Base-by-base conservation (phyloP, 345 rosid species). In the Cardamine chenopodiifolia region DNA sequence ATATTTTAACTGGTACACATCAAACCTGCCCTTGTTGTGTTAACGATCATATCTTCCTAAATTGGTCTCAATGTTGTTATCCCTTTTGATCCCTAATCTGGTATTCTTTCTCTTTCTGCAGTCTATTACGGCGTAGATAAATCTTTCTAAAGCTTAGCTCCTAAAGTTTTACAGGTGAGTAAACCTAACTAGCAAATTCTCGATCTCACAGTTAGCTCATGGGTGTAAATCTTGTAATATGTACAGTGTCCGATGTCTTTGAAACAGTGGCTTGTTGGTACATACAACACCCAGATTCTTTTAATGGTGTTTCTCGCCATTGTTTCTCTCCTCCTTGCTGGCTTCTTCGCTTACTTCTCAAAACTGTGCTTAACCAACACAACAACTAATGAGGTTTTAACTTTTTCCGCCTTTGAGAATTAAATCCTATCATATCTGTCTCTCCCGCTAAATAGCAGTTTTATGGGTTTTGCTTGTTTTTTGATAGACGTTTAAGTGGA, bases 201-300 rank as follows among this genome's bases (percentile, higher is more conserved):
- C n/a, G 3, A 6, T 66, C 26, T 66, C 35, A 25, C 60, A 47
- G 34, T 12, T 58, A 3, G 1, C 22, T n/a, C 31, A 42, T 52
- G 26, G 68, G 56, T 40, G 15, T 35, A 34, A 55, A 5, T 17
- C 40, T 20, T 17, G 47, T 28, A 75, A 62, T 23, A 25, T 52
- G 56, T 19, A 45, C 5, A 69, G 29, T 49, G 11, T 48, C 14
- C 23, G 1, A 26, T 10, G 19, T 66, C 75, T 68, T 56, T 35
- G 77, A 69, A 34, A 78, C 89, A 92, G 99, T 95, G 99, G 99
- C 77, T 95, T 66, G 64, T 90, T 85, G 85, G 80, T 55, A 83
- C 99, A 29, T 87, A 90, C 82, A 90, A 92, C 83, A 88, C 89
- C 25, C 97, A 89, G 73, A 85, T 95, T 78, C 96, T 95, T 62